phyloP scores from a whole-genome alignment of 768 basidiomycete genomes.

The Crepidotus variabilis region DNA sequence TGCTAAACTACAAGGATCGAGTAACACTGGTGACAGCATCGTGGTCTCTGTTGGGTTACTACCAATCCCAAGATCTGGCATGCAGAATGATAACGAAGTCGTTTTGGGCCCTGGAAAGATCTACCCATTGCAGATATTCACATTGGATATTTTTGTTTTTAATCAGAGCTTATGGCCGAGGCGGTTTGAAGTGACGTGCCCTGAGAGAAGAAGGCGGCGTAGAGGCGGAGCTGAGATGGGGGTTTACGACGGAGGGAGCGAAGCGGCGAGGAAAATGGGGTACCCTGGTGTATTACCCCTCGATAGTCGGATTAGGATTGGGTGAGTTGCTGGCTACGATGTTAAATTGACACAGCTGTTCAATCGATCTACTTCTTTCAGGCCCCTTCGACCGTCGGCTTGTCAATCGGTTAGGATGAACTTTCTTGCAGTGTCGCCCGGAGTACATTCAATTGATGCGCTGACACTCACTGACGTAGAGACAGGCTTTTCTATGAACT shows the following conservation, averaged over 20 bases:
- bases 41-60: constrained; percentile 66
- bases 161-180: constrained; percentile 76
- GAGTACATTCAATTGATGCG: constrained; percentile 72
- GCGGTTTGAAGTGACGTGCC: constrained; percentile 72
- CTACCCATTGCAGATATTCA: constrained; percentile 72
- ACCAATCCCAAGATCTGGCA: constrained; percentile 16
- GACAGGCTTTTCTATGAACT: constrained; percentile 65
- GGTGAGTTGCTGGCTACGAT: constrained; percentile 45
- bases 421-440: constrained; percentile 76
- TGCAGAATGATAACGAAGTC: constrained; percentile 14
- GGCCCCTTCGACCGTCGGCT: constrained; percentile 74
- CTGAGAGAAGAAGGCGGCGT: constrained; percentile 47
- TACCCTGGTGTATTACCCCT: constrained; percentile 68
- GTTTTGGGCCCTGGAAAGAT: constrained; percentile 43
- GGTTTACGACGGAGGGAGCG: constrained; percentile 24
- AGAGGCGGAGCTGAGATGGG: constrained; percentile 30
- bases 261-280: constrained; percentile 32
- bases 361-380: constrained; percentile 21
- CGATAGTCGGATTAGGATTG: constrained; percentile 75
- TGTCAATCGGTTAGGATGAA: constrained; percentile 87
- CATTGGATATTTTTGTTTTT: constrained; percentile 83
- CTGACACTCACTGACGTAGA: constrained; percentile 75
- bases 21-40: constrained; percentile 49
- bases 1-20: constrained; percentile 25
- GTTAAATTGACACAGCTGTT: background rate